A percentile compares a stretch with the other conserved stretches of the same genome.
phyloP scores from a whole-genome alignment of 2,329 filamentous ascomycete genomes.

The Trichoderma citrinoviride region DNA sequence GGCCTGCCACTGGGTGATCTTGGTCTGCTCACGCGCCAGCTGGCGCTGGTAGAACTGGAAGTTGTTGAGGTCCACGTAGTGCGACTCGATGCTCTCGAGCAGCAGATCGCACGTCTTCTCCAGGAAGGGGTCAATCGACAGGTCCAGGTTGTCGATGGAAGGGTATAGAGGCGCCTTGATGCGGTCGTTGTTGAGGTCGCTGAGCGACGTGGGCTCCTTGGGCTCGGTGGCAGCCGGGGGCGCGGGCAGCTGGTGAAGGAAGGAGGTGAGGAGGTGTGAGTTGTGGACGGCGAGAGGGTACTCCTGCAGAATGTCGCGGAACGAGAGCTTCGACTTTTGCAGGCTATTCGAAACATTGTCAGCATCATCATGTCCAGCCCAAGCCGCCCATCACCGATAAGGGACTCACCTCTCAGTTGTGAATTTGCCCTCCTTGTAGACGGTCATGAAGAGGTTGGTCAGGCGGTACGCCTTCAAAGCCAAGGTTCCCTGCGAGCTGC shows the following conservation, averaged over 20 bases:
- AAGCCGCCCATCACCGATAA: neutral
- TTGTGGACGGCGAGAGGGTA: conserved; percentile 89
- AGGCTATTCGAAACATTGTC: conserved; percentile 55
- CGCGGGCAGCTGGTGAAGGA: conserved; percentile 85
- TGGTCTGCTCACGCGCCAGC: conserved; percentile 87
- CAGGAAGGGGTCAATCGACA: conserved; percentile 94
- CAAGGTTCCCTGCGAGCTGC: conserved; percentile 87
- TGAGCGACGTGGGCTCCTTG: conserved; percentile 73
- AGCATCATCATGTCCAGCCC: neutral
- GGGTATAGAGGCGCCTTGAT: conserved; percentile 69
- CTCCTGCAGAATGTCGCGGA: conserved; percentile 91
- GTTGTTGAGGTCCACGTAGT: conserved; percentile 99
- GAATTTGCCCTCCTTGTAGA: conserved; percentile 97
- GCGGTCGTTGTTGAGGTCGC: conserved; percentile 69
- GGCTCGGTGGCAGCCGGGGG: conserved; percentile 62
- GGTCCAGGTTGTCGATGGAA: conserved; percentile 84
- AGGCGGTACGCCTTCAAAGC: conserved; percentile 90
- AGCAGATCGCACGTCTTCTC: conserved; percentile 98
- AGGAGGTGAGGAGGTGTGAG: conserved; percentile 93
- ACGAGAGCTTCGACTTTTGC: conserved; percentile 89
- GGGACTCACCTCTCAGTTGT: conserved; percentile 80
- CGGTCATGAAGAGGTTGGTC: conserved; percentile 80
- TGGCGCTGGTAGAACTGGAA: conserved; percentile 95
- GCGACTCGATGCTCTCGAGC: conserved; percentile 92
- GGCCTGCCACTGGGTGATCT: conserved; percentile 93